Conservation (phyloP, 371 early-diverging fungal species). For the Chytridium lagenaria region DNA sequence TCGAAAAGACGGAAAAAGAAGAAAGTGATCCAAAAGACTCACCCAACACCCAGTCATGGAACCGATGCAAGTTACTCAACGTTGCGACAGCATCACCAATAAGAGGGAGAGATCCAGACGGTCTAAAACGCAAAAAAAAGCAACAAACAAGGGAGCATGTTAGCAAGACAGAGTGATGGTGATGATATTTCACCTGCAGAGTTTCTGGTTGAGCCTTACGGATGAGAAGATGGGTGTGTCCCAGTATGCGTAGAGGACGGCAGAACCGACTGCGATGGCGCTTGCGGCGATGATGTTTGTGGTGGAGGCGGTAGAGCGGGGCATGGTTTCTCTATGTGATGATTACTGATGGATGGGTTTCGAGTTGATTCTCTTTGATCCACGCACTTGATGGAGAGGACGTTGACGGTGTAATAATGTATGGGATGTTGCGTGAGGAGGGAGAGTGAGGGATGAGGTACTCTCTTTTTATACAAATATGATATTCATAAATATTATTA, state of each 20-base stretch:
- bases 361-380: no score
- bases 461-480: no score
- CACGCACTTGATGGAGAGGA: no score
- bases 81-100: conserved; percentile 26
- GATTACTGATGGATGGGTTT: no score
- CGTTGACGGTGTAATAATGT: no score
- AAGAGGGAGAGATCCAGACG: conserved; percentile 16
- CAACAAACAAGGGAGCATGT: neutral
- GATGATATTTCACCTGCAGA: neutral
- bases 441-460: no score
- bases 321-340: no score
- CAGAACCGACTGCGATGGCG: neutral
- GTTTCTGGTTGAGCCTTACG: conserved; percentile 4
- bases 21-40: neutral
- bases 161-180: neutral
- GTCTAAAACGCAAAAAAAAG: neutral
- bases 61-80: conserved; percentile 10
- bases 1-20: neutral
- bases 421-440: no score
- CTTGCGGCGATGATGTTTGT: conserved; percentile 7
- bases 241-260: conserved; percentile 7
- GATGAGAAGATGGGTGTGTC: conserved; percentile 12
- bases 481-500: no score
- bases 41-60: conserved; percentile 23
- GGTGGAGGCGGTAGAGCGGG: neutral